Percentiles rank a stretch among this genome's conserved stretches.
Evolutionary conservation across 148 eudicot genomes (phyloP).

Genomic region (Amaranthus hypochondriacus): DNA sequence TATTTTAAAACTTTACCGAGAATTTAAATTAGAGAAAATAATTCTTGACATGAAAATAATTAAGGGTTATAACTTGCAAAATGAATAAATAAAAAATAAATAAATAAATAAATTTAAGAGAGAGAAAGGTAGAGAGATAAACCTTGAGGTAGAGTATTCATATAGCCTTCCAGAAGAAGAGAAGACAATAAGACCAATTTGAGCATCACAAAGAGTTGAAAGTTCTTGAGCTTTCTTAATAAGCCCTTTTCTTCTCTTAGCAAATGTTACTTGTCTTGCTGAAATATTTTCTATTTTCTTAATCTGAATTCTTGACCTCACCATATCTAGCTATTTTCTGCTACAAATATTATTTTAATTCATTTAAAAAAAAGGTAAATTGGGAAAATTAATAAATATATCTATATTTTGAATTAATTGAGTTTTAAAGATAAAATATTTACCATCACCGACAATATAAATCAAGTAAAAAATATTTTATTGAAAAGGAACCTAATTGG

Average conservation of each 20-base stretch:
- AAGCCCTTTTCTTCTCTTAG: slow-evolving; percentile 34
- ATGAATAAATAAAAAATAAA: not conserved
- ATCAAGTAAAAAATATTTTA: not conserved
- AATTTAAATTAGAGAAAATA: too few species aligned
- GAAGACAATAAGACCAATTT: slow-evolving; percentile 28
- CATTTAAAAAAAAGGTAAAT: not conserved
- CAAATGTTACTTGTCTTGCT: slow-evolving; percentile 37
- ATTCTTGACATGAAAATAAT: too few species aligned
- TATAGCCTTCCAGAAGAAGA: slow-evolving; percentile 32
- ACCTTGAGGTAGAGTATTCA: slow-evolving; percentile 28
- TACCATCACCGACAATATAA: not conserved
- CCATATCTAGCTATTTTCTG: slow-evolving; percentile 9
- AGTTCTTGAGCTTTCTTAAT: slow-evolving; percentile 38
- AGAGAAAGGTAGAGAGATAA: not conserved
- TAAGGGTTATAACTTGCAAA: too few species aligned
- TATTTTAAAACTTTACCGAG: too few species aligned
- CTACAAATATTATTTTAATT: not conserved
- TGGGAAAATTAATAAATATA: not conserved
- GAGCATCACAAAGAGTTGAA: slow-evolving; percentile 35
- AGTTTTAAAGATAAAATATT: not conserved
- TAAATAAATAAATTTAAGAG: not conserved
- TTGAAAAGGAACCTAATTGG: too few species aligned
- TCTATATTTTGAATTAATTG: not conserved
- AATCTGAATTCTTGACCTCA: slow-evolving; percentile 24
- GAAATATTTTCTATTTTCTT: slow-evolving; percentile 28